phyloP scores from a whole-genome alignment of 2,329 filamentous ascomycete species.

The Aureobasidium sp. region DNA sequence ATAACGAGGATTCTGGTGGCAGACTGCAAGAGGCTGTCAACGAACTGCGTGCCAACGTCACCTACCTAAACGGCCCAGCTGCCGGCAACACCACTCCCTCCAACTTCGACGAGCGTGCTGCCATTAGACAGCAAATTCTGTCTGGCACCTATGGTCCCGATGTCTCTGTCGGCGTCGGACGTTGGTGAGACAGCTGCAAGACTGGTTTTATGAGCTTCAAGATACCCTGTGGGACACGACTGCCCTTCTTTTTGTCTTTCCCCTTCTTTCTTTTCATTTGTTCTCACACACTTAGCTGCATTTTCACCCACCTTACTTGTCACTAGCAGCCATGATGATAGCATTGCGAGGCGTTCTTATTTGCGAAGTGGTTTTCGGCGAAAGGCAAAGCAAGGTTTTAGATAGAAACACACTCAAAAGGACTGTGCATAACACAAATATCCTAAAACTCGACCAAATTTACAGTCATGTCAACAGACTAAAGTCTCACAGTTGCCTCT shows the following conservation, averaged over 20 bases:
- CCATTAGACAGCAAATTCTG: conserved; percentile 44
- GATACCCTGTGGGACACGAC: conserved; percentile 11
- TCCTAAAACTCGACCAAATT: not conserved
- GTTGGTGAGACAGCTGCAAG: conserved; percentile 39
- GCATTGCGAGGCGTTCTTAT: conserved; percentile 12
- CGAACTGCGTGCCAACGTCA: conserved; percentile 59
- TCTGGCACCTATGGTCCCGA: conserved; percentile 41
- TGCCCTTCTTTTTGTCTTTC: conserved; percentile 5
- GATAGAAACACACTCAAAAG: not conserved
- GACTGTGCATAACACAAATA: conserved; percentile 3
- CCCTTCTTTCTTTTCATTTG: conserved; percentile 1
- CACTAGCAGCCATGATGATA: conserved; percentile 8
- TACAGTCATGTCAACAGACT: not conserved
- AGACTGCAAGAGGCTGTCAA: conserved; percentile 73
- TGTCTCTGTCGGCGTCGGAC: conserved; percentile 51
- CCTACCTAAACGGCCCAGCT: conserved; percentile 22
- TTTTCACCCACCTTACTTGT: not conserved
- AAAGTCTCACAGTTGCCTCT: not conserved
- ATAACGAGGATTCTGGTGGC: conserved; percentile 80
- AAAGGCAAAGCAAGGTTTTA: conserved; percentile 6
- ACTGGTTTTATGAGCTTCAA: conserved; percentile 10
- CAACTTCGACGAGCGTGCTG: conserved; percentile 33
- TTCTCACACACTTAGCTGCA: conserved; percentile 1
- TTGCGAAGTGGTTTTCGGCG: conserved; percentile 7
- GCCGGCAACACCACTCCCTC: conserved; percentile 20